Evolutionary conservation across 306 rosid species (phyloP).

Genomic region (Inga leiocalycina): DNA sequence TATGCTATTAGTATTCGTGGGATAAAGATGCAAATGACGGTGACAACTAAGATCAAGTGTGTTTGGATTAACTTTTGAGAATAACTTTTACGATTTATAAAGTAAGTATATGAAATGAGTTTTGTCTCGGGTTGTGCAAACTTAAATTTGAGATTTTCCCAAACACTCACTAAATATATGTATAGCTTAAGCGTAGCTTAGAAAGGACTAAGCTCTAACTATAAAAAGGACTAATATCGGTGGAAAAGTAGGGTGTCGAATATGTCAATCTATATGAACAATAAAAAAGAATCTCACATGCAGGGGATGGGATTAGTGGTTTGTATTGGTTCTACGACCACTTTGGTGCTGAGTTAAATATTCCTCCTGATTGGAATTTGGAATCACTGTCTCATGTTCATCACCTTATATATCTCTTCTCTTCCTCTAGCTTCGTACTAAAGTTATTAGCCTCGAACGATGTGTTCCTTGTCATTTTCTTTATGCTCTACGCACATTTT

Average conservation of each 20-base stretch:
- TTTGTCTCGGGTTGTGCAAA: too few species aligned
- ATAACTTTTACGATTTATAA: too few species aligned
- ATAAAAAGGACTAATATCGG: conserved; percentile 30
- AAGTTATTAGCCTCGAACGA: conserved; percentile 26
- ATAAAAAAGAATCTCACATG: conserved; percentile 35
- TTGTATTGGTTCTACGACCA: conserved; percentile 45
- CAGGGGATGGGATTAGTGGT: conserved; percentile 36
- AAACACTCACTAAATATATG: background rate
- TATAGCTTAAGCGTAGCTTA: conserved; percentile 36
- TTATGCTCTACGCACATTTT: conserved; percentile 41
- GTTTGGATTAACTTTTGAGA: too few species aligned
- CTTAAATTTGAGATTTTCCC: too few species aligned
- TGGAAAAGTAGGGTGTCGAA: conserved; percentile 22
- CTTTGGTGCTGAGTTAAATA: conserved; percentile 32
- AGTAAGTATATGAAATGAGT: too few species aligned
- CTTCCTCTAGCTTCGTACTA: background rate
- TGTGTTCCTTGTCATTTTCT: conserved; percentile 25
- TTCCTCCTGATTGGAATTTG: conserved; percentile 36
- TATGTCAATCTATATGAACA: conserved; percentile 32
- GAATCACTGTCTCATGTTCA: conserved; percentile 51
- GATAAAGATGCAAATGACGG: conserved; percentile 10
- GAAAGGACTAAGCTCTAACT: background rate
- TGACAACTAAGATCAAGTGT: conserved; percentile 29
- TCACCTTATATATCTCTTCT: conserved; percentile 23
- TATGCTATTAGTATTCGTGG: background rate